Percentiles rank a stretch among this genome's conserved stretches.
These are phyloP conservation scores for Saturnispora saitoi DNA, from an alignment of 805 yeast species.

Conservation along the genomic window DNA sequence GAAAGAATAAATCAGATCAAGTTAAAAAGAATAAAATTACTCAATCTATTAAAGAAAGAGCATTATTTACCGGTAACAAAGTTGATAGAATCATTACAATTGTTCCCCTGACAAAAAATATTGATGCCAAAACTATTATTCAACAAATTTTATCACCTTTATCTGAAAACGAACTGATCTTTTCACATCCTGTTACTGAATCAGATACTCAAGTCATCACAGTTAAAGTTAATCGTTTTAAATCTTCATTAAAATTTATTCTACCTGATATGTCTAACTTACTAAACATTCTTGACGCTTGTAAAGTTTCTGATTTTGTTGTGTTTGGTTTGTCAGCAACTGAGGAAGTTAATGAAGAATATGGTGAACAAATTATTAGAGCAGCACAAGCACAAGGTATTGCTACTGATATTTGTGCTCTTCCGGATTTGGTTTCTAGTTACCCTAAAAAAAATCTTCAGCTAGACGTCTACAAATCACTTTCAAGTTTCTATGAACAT, in stretches of 20 bases:
- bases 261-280: slow-evolving; percentile 63
- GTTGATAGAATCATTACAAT: slow-evolving; percentile 80
- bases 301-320: slow-evolving; percentile 83
- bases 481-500: slow-evolving; percentile 58
- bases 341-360: slow-evolving; percentile 66
- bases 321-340: slow-evolving; percentile 83
- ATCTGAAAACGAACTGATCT: slow-evolving; percentile 26
- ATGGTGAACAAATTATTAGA: slow-evolving; percentile 86
- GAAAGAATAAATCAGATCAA: slow-evolving; percentile 76
- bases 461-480: slow-evolving; percentile 54
- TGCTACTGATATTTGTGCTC: slow-evolving; percentile 68
- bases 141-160: slow-evolving; percentile 35
- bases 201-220: slow-evolving; percentile 43
- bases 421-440: slow-evolving; percentile 59
- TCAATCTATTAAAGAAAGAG: slow-evolving; percentile 49
- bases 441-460: slow-evolving; percentile 74
- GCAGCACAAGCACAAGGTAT: slow-evolving; percentile 90
- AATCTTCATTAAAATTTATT: slow-evolving; percentile 64
- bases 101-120: slow-evolving; percentile 69
- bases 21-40: slow-evolving; percentile 62
- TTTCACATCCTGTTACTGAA: slow-evolving; percentile 27
- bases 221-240: slow-evolving; percentile 54
- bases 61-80: slow-evolving; percentile 57
- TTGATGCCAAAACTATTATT: slow-evolving; percentile 49
- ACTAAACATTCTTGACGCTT: slow-evolving; percentile 70